Evolutionary conservation across 1,284 basidiomycete species (phyloP).

Genomic region (Hemileia vastatrix): DNA sequence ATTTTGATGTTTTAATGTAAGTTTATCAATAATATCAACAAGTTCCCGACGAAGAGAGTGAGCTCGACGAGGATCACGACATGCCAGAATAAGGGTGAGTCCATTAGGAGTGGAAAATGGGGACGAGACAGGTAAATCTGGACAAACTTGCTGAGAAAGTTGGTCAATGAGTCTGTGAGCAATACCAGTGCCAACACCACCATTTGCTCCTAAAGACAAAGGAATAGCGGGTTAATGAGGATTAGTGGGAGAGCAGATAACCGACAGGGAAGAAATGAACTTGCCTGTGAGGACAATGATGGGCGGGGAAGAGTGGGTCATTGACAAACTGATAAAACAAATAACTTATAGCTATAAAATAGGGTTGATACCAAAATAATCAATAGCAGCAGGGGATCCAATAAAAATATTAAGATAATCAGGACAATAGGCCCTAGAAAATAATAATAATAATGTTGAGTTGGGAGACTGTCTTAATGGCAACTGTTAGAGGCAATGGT

Average conservation of each 20-base stretch:
- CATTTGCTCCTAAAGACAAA: constrained; percentile 2
- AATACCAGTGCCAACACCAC: constrained; percentile 41
- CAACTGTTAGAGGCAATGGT: no score
- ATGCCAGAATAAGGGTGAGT: constrained; percentile 41
- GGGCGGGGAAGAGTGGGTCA: no score
- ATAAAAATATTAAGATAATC: no score
- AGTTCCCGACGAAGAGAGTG: constrained; percentile 35
- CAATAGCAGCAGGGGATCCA: no score
- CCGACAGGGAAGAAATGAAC: no score
- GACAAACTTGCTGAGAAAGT: constrained; percentile 38
- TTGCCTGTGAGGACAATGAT: no score
- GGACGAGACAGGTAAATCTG: constrained; percentile 33
- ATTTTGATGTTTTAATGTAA: constrained; percentile 11
- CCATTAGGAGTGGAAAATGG: constrained; percentile 41
- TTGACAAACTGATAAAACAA: no score
- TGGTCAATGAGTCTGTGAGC: constrained; percentile 42
- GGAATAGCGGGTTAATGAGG: neutral
- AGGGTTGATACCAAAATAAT: no score
- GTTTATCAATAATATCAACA: constrained; percentile 21
- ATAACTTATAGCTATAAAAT: no score
- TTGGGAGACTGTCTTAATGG: no score
- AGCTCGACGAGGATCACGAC: constrained; percentile 41
- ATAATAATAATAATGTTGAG: no score
- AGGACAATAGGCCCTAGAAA: no score
- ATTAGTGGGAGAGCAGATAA: neutral